Evolutionary conservation across 768 basidiomycete genomes (phyloP), one percentile per base, ranked within the genome.

Genomic region (Pleurotus giganteus): DNA sequence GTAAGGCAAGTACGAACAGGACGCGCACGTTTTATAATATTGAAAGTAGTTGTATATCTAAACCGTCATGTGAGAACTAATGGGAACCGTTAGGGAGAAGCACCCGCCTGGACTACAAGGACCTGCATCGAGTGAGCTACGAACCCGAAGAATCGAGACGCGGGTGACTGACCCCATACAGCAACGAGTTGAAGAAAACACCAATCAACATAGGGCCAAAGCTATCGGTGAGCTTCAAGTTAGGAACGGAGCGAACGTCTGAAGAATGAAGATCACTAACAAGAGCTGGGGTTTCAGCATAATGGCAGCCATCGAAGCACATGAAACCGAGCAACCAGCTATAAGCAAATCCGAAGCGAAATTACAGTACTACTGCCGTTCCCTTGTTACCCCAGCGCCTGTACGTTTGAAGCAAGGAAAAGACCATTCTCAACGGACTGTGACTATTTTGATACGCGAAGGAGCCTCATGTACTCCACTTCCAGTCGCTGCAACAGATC

Each of bases 21-120:
- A 23, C 27, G 37, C 54, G 11, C n/a, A 58, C 57, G 6, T 29
- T 50, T 55, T 56, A 27, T 24, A 58, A 13, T 17, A 49, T 36
- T 43, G 47, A n/a, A 24, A 54, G 32, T 55, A 54, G 24, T 56
- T 55, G 47, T 49, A 55, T 1, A 37, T 58, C 47, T 47, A 26
- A 17, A 39, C 17, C n/a, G 28, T 28, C 37, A 15, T 11, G 31
- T 36, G 11, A 9, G 6, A 21, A 13, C 11, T 23, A 5, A 23
- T 17, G 15, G 7, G 4, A 5, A 15, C 12, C 11, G 31, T 17
- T 4, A 23, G 12, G 13, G 21, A 21, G 17, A 1, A 17, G 28
- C 17, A 28, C 49, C n/a, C 15, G 37, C 49, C 49, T 51, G 49
- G 19, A 51, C 49, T 24, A 51, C 49, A 37, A 51, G 34, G n/a